Base-by-base conservation (phyloP, 768 basidiomycete genomes). In the Boletus edulis region DNA sequence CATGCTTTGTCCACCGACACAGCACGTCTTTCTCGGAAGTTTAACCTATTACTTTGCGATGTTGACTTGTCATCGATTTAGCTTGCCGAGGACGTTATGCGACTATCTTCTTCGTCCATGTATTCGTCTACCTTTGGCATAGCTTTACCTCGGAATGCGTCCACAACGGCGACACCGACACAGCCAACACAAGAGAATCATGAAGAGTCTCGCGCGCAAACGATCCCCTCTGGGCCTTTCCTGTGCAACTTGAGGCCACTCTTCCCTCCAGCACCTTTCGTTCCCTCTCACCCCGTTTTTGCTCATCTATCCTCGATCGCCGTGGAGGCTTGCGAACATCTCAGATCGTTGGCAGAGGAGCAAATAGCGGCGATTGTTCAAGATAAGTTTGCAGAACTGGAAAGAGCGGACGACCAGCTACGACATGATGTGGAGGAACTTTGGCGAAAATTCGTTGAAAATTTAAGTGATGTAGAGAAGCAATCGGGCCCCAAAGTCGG, bases 251-350 rank as follows among this genome's bases (percentile, higher is more conserved):
- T 87, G 58, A 78, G 78, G 38, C 78, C 85, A 6, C 71, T 91
- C 38, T 87, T 90, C 66, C 82, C 84, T 27, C 89, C 89, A 17
- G 82, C 86, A 20, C 89, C 90, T 17, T 91, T 88, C 69, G 81
- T 86, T 0, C 85, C 90, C 8, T 82, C 85, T 17, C 87, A 92
- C 61, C 82, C 83, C 8, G 80, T 84, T 40, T 92, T 91, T 64
- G 57, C 75, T 41, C 83, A 88, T 66, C 75, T 92, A 32, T 77
- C 85, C 15, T 74, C 78, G 22, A 63, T 84, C 46, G 89, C 90
- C 14, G 66, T 72, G 24, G 68, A 76, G 34, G 73, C 79, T 61
- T 88, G 87, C 0, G 73, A 82, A 39, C 74, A 71, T 49, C 67
- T 83, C 47, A 81, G 88, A 56, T 69, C 75, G 29, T 68, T 73